Evolutionary conservation across 2,329 filamentous ascomycete species (phyloP).

Genomic region (Pseudocercospora vitis): DNA sequence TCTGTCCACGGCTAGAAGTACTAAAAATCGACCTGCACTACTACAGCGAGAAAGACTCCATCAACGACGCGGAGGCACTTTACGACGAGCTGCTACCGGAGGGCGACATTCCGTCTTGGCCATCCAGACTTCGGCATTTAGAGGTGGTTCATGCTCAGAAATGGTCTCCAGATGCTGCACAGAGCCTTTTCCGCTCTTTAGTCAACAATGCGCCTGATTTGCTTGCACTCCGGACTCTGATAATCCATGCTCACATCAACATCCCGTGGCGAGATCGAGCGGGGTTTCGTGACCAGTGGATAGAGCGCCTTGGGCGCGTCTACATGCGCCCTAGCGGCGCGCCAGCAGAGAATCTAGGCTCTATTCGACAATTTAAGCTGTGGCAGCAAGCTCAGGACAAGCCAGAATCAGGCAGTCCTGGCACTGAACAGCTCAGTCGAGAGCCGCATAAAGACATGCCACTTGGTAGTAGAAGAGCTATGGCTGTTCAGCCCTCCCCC

Average conservation of each 20-base stretch:
- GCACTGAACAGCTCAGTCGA: conserved; percentile 18
- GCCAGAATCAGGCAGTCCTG: background rate
- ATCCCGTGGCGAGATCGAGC: conserved; percentile 78
- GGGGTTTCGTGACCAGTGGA: conserved; percentile 76
- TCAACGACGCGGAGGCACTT: conserved; percentile 70
- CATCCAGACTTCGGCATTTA: conserved; percentile 66
- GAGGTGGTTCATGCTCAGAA: conserved; percentile 76
- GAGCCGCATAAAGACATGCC: conserved; percentile 17
- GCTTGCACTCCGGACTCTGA: conserved; percentile 65
- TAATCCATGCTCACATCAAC: conserved; percentile 75
- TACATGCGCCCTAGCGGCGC: conserved; percentile 57
- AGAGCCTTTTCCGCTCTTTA: conserved; percentile 76
- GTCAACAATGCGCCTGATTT: conserved; percentile 68
- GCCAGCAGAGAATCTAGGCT: conserved; percentile 47
- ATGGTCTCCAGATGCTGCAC: conserved; percentile 67
- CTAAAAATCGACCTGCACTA: conserved; percentile 78
- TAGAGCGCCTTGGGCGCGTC: conserved; percentile 64
- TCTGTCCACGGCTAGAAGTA: conserved; percentile 69
- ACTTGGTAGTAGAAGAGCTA: conserved; percentile 21
- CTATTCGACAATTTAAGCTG: conserved; percentile 44
- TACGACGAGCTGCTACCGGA: conserved; percentile 66
- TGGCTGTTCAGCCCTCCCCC: conserved; percentile 32
- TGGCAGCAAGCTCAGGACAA: conserved; percentile 38
- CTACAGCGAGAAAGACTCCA: conserved; percentile 66
- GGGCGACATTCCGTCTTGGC: conserved; percentile 75